These are phyloP conservation scores for Hirschfeldia incana DNA, from an alignment of 345 rosid species.

Conservation along the genomic window DNA sequence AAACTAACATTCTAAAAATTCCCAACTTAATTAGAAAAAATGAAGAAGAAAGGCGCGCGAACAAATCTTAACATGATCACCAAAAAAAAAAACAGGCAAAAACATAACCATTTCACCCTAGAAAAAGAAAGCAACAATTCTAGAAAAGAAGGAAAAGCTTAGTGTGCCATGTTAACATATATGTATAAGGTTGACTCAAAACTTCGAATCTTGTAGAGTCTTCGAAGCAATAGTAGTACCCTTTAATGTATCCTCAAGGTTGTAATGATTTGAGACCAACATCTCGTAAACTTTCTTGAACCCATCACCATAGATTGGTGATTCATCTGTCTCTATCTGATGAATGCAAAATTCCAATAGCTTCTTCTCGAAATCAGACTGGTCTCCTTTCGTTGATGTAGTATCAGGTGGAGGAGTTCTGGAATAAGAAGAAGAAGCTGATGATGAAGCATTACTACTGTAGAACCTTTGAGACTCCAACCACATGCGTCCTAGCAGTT, in stretches of 20 bases:
- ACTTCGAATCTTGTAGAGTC: background rate
- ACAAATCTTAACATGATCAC: no score
- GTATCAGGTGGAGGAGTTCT: constrained; percentile 34
- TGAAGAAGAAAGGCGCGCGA: no score
- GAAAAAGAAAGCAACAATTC: background rate
- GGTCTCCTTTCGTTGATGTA: constrained; percentile 56
- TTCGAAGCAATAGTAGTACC: background rate
- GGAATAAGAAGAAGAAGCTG: constrained; percentile 35
- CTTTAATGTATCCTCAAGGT: constrained; percentile 48
- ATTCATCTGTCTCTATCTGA: constrained; percentile 71
- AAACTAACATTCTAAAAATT: no score
- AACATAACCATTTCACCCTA: background rate
- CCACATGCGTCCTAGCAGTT: constrained; percentile 82
- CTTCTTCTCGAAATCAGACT: constrained; percentile 54
- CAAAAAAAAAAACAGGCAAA: no score
- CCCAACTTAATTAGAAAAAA: no score
- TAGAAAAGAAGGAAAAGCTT: background rate
- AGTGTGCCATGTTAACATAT: background rate
- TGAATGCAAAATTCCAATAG: constrained; percentile 70
- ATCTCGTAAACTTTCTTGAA: constrained; percentile 61
- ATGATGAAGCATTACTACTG: constrained; percentile 38
- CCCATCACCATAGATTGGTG: constrained; percentile 69
- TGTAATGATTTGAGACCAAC: constrained; percentile 49
- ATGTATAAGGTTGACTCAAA: background rate
- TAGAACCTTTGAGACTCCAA: constrained; percentile 69